Percentiles rank a stretch among this genome's conserved stretches.
Evolutionary conservation across 805 yeast species (phyloP).

Genomic region (Peterozyma xylosa): DNA sequence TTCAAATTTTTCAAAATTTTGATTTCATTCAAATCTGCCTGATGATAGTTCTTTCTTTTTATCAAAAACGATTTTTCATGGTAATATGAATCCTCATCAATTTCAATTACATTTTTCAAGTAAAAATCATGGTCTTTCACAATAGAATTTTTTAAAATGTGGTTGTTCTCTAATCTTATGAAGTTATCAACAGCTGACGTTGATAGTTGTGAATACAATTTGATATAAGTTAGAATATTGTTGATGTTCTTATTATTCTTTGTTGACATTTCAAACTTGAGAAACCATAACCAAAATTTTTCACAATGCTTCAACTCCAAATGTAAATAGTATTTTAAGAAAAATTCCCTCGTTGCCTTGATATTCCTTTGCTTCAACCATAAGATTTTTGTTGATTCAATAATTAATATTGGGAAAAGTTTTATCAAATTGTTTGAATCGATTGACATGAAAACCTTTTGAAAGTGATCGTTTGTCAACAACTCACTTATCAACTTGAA

Average conservation of each 20-base stretch:
- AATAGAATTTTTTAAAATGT: background rate
- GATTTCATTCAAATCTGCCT: slow-evolving; percentile 21
- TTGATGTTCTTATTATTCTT: slow-evolving; percentile 37
- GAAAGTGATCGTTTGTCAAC: background rate
- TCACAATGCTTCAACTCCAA: slow-evolving; percentile 29
- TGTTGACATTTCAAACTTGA: slow-evolving; percentile 42
- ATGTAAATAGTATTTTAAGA: slow-evolving; percentile 19
- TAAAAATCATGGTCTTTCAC: background rate
- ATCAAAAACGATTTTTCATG: slow-evolving; percentile 24
- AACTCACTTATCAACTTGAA: too few species aligned
- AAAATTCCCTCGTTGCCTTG: slow-evolving; percentile 16
- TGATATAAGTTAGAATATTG: slow-evolving; percentile 36
- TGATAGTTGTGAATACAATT: slow-evolving; percentile 34
- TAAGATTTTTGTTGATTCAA: slow-evolving; percentile 16
- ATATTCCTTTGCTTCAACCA: slow-evolving; percentile 17
- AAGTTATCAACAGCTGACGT: slow-evolving; percentile 11
- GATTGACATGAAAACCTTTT: background rate
- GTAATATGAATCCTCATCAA: slow-evolving; percentile 22
- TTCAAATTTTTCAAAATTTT: slow-evolving; percentile 24
- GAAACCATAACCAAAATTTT: slow-evolving; percentile 49
- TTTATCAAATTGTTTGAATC: background rate
- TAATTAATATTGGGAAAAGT: slow-evolving; percentile 17
- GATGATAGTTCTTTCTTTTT: slow-evolving; percentile 17
- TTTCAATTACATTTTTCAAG: slow-evolving; percentile 19
- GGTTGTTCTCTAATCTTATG: slow-evolving; percentile 14